Conservation (phyloP, 306 rosid species). For the Rubus idaeus region DNA sequence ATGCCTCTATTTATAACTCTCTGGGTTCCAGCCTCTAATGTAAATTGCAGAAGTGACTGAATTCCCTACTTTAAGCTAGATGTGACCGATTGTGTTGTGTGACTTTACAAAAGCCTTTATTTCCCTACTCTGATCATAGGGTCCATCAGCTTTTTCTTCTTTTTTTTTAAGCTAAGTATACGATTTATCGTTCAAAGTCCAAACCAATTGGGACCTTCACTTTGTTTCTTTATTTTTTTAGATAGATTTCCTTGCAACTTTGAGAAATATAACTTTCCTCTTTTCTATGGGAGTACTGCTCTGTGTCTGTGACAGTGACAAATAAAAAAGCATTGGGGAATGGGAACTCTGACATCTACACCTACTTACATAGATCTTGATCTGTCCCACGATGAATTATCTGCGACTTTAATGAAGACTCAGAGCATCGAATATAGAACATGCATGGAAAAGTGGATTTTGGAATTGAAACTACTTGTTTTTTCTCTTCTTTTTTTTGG, state of each 20-base stretch:
- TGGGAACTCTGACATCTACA: conserved; percentile 11
- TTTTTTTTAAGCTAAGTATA: not conserved
- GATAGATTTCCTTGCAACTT: not conserved
- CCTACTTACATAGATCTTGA: not conserved
- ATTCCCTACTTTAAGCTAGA: conserved; percentile 5
- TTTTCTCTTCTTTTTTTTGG: conserved; percentile 5
- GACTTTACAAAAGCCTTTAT: not conserved
- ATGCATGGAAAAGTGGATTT: conserved; percentile 35
- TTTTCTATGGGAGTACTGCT: not conserved
- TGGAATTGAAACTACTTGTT: conserved; percentile 11
- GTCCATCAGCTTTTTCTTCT: not conserved
- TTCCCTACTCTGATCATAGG: not conserved
- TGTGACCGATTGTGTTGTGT: not conserved
- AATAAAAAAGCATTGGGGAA: conserved; percentile 10
- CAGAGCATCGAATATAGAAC: conserved; percentile 35
- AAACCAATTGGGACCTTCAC: not conserved
- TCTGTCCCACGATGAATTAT: conserved; percentile 20
- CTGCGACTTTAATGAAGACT: conserved; percentile 25
- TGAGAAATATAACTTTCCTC: not conserved
- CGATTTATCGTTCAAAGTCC: not conserved
- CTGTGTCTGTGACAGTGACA: not conserved
- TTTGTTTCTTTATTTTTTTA: not conserved
- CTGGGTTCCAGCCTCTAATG: conserved; percentile 20
- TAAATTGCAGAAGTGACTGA: conserved; percentile 7
- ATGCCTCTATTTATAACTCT: conserved; percentile 27